A percentile compares a stretch with the other conserved stretches of the same genome.
Evolutionary conservation across 2,329 filamentous ascomycete genomes (phyloP).

Genomic region (Fusarium sp.): DNA sequence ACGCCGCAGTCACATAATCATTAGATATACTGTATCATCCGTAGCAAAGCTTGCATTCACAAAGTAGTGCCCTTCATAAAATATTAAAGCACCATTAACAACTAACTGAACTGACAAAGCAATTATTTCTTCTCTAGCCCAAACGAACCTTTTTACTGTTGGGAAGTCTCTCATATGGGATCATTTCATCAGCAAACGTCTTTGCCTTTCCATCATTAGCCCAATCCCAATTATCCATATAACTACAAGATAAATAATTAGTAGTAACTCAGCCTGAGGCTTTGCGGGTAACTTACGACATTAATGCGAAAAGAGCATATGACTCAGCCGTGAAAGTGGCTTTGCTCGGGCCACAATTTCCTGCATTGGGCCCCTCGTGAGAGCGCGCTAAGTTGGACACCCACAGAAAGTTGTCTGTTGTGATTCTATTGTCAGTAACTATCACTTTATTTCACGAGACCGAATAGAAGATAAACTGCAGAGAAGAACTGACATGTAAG

Average conservation of each 20-base stretch:
- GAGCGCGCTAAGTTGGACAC: neutral
- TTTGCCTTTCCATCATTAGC: constrained; percentile 1
- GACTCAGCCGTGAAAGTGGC: neutral
- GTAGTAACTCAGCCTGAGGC: fast-evolving
- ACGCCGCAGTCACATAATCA: fast-evolving
- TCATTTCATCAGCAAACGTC: neutral
- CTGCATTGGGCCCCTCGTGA: neutral
- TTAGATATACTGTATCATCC: fast-evolving
- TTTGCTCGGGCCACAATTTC: neutral
- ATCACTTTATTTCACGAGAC: fast-evolving
- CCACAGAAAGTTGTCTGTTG: neutral
- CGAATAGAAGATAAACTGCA: fast-evolving
- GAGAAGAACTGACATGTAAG: neutral
- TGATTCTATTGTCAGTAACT: neutral
- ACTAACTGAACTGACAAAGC: fast-evolving
- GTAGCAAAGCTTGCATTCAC: fast-evolving
- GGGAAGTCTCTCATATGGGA: neutral
- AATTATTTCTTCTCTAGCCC: neutral
- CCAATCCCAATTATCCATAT: constrained; percentile 9
- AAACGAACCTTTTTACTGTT: neutral
- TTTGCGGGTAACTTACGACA: neutral
- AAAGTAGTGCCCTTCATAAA: too few species aligned
- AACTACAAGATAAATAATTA: neutral
- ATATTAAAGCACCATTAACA: neutral
- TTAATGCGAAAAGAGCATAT: neutral